These are phyloP conservation scores for Schizonepeta tenuifolia DNA, from an alignment of 257 asterid species.

Conservation along the genomic window DNA sequence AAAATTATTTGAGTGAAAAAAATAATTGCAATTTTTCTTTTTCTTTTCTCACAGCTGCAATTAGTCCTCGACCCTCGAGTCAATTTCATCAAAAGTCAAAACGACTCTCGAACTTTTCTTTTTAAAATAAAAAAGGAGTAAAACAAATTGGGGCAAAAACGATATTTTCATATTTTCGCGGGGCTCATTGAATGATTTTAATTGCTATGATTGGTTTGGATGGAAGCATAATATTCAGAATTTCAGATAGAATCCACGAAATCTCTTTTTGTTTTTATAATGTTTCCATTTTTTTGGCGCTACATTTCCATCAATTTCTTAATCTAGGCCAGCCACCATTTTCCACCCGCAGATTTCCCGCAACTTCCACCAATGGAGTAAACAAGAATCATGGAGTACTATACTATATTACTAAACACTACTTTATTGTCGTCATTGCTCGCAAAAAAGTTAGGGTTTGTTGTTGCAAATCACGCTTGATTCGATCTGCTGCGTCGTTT, in stretches of 20 bases:
- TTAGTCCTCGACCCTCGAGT: too few relatives aligned
- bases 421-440: slow-evolving; percentile 21
- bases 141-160: slow-evolving; percentile 17
- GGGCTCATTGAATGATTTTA: background rate
- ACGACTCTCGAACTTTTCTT: background rate
- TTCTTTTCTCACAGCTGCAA: background rate
- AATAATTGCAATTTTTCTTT: background rate
- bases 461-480: slow-evolving; percentile 24
- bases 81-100: background rate
- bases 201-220: slow-evolving; percentile 15
- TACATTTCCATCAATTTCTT: slow-evolving; percentile 28
- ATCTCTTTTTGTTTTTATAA: slow-evolving; percentile 1
- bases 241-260: slow-evolving; percentile 18
- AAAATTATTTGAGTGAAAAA: too few relatives aligned
- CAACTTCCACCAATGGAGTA: slow-evolving; percentile 17
- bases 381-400: slow-evolving; percentile 3
- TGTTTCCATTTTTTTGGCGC: slow-evolving; percentile 34
- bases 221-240: slow-evolving; percentile 9
- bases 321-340: slow-evolving; percentile 31
- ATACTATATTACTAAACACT: background rate
- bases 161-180: background rate
- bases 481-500: slow-evolving; percentile 42
- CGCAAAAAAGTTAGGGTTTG: slow-evolving; percentile 34
- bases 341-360: slow-evolving; percentile 17
- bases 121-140: background rate